Percentiles rank a stretch among this genome's conserved stretches.
Evolutionary conservation across 2,329 filamentous ascomycete genomes (phyloP).

Genomic region (Fusarium nurragi): DNA sequence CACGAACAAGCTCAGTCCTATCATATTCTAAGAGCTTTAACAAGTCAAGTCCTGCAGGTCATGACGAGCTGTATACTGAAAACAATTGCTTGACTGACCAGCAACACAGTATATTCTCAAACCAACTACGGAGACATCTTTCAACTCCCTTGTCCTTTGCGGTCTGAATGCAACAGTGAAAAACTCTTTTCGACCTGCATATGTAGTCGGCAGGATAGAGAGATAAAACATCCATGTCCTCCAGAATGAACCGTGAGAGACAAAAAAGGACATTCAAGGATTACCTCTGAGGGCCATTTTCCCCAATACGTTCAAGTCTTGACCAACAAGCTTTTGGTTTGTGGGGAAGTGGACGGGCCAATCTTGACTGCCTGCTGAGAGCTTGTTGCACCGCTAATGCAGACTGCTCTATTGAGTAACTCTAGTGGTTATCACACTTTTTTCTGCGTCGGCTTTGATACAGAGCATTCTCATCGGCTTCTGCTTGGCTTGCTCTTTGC

Average conservation of each 20-base stretch:
- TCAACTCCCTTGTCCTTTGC: not conserved
- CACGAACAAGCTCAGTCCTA: not conserved
- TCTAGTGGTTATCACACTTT: not conserved
- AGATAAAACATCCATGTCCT: constrained; percentile 11
- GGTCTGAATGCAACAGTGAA: not conserved
- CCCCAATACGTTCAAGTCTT: constrained; percentile 29
- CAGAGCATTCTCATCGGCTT: not conserved
- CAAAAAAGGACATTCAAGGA: constrained; percentile 27
- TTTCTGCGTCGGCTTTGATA: not conserved
- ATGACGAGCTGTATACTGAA: not conserved
- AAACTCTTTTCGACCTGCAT: constrained; percentile 6
- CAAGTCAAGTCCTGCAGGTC: not conserved
- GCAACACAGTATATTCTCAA: not conserved
- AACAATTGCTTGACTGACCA: not conserved
- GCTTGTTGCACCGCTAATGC: constrained; percentile 14
- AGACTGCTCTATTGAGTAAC: constrained; percentile 1
- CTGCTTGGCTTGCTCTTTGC: not conserved
- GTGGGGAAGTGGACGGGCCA: constrained; percentile 35
- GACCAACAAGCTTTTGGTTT: constrained; percentile 37
- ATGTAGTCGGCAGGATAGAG: not conserved
- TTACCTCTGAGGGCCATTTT: constrained; percentile 25
- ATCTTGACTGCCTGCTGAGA: constrained; percentile 25
- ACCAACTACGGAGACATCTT: not conserved
- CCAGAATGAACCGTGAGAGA: constrained; percentile 11
- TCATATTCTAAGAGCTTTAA: not conserved